A percentile compares a stretch with the other conserved stretches of the same genome.
Evolutionary conservation across 2,329 filamentous ascomycete genomes (phyloP).

Genomic region (Chaetomium globosum): DNA sequence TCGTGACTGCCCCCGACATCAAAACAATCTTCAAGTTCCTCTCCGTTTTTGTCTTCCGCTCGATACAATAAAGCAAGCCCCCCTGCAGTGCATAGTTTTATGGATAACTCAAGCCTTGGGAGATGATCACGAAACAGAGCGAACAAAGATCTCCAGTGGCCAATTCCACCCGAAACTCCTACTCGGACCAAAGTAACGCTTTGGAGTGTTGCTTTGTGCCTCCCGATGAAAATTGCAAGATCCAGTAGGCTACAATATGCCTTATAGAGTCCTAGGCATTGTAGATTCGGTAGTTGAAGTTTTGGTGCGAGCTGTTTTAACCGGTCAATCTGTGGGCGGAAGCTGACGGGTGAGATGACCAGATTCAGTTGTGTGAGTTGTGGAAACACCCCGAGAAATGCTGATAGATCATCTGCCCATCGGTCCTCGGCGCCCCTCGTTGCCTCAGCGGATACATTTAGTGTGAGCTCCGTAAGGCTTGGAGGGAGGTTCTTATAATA

Average conservation of each 20-base stretch:
- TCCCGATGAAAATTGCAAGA: conserved; percentile 15
- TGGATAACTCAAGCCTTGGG: conserved; percentile 19
- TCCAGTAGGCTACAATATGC: conserved; percentile 17
- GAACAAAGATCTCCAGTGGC: conserved; percentile 17
- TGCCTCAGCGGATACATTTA: conserved; percentile 16
- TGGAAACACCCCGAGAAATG: conserved; percentile 17
- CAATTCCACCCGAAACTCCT: conserved; percentile 20
- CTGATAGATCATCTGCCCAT: conserved; percentile 15
- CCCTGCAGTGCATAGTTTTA: conserved; percentile 14
- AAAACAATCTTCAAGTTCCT: conserved; percentile 20
- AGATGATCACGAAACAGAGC: conserved; percentile 14
- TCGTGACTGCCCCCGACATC: conserved; percentile 17
- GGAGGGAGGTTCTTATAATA: conserved; percentile 20
- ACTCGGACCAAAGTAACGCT: conserved; percentile 20
- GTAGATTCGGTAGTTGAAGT: conserved; percentile 19
- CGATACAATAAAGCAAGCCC: conserved; percentile 14
- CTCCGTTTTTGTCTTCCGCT: conserved; percentile 17
- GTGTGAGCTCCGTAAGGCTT: conserved; percentile 19
- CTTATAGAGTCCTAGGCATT: conserved; percentile 15
- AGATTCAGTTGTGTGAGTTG: conserved; percentile 16
- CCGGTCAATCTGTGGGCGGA: conserved; percentile 9
- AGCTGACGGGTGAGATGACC: conserved; percentile 16
- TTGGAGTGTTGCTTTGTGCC: conserved; percentile 21
- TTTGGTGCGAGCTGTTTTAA: conserved; percentile 18
- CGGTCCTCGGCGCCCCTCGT: conserved; percentile 13